A percentile compares a stretch with the other conserved stretches of the same genome.
Evolutionary conservation across 352 stramenopile species (phyloP).

Genomic region (Pythium rishiriense): DNA sequence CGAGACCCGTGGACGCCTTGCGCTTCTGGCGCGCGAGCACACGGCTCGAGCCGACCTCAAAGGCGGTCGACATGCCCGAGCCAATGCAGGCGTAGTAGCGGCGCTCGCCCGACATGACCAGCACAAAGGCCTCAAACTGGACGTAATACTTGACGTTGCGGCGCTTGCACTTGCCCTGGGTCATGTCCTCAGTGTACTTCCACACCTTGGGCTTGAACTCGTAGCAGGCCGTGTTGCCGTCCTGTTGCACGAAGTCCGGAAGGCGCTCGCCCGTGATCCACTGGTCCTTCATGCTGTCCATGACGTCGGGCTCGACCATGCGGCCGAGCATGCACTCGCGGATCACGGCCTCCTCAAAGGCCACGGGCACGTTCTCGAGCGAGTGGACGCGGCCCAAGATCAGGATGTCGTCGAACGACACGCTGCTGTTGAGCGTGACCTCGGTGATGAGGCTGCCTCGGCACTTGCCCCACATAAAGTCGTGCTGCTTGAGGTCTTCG

Average conservation of each 20-base stretch:
- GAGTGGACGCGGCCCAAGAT: slow-evolving; percentile 82
- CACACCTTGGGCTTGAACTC: slow-evolving; percentile 90
- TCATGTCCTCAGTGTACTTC: slow-evolving; percentile 90
- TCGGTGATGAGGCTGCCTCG: slow-evolving; percentile 80
- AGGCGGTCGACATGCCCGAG: slow-evolving; percentile 84
- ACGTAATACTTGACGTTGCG: slow-evolving; percentile 90
- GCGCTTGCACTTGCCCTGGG: slow-evolving; percentile 87
- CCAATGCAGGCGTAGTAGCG: slow-evolving; percentile 85
- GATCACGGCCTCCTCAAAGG: slow-evolving; percentile 84
- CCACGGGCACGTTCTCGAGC: slow-evolving; percentile 78
- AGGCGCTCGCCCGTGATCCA: slow-evolving; percentile 84
- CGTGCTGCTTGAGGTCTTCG: slow-evolving; percentile 86
- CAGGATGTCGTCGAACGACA: slow-evolving; percentile 79
- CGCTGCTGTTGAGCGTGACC: slow-evolving; percentile 81
- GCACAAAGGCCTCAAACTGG: slow-evolving; percentile 86
- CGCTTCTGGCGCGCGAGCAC: slow-evolving; percentile 84
- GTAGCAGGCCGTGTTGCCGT: slow-evolving; percentile 69
- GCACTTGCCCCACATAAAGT: slow-evolving; percentile 91
- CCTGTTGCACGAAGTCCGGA: slow-evolving; percentile 83
- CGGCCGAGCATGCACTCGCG: slow-evolving; percentile 82
- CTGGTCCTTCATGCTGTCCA: slow-evolving; percentile 85
- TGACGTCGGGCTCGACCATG: slow-evolving; percentile 72
- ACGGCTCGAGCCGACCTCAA: slow-evolving; percentile 82
- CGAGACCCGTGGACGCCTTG: slow-evolving; percentile 58
- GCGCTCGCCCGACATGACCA: slow-evolving; percentile 67